Evolutionary conservation across 345 rosid genomes (phyloP), one percentile per base, ranked within the genome.

Genomic region (Microthlaspi erraticum): DNA sequence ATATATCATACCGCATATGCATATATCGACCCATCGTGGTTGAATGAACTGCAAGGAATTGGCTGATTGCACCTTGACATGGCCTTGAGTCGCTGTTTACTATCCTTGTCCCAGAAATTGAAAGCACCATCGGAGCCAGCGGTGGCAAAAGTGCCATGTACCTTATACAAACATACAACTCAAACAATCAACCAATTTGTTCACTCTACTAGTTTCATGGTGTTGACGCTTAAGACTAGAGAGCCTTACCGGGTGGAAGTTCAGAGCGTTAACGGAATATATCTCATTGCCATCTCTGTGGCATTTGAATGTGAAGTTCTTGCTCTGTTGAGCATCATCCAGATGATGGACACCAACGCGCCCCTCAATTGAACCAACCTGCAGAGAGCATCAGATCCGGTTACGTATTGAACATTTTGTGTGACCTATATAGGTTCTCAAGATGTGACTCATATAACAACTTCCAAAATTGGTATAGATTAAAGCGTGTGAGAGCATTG

Each of bases 321-420:
- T 95, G 60, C 48, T 51, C 60, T 86, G 89, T 43, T 85, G 97
- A 42, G 89, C 73, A 45, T 95, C 99, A 77, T 95, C 99, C 68
- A 95, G 85, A 80, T 95, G 99, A 69, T 90, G 97, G 23, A 95
- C 99, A 14, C 98, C 99, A 55, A 92, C 97, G 76, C 98, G 83
- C 34, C 99, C 98, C 71, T 95, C 99, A n/a, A 95, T 95, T 58
- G 98, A 95, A 49, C 99, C 98, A 79, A 95, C 90, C 98, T 95
- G 55, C 4, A 52, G 17, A 75, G 20, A 59, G 45, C 49, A 73
- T 17, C 43, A 23, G 60, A 71, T 70, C 41, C 53, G 32, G 53
- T 81, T 70, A 68, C 20, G 36, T 5, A 16, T 10, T 45, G 6
- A 23, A 44, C 76, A 64, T 13, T 26, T 16, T 55, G 14, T 34